phyloP scores from a whole-genome alignment of 495 filamentous ascomycete species.

The Recurvomyces mirabilis region DNA sequence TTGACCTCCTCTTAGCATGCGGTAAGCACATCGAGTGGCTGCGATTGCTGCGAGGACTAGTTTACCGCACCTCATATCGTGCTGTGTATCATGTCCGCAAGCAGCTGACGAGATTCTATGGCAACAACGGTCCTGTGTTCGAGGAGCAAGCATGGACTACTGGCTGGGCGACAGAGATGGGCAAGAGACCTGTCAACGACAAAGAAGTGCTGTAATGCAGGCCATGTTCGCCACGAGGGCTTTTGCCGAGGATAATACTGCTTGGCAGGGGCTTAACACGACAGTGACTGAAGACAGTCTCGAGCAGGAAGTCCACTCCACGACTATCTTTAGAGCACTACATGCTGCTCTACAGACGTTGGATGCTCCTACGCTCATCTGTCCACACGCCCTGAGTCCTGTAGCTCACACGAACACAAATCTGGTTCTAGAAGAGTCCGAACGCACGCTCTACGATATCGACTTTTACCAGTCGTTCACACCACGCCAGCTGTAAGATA shows the following conservation, averaged over 20 bases:
- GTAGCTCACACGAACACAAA: not conserved
- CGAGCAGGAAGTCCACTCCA: too few relatives aligned
- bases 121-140: not conserved
- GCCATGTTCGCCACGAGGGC: too few relatives aligned
- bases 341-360: not conserved
- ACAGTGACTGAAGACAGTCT: too few relatives aligned
- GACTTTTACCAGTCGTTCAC: too few relatives aligned
- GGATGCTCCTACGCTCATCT: not conserved
- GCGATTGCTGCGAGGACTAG: not conserved
- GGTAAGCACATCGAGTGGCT: not conserved
- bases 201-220: too few relatives aligned
- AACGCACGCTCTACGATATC: not conserved
- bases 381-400: not conserved
- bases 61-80: not conserved
- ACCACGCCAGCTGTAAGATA: too few relatives aligned
- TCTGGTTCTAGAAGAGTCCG: not conserved
- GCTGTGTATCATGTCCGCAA: not conserved
- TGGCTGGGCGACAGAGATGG: not conserved
- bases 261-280: too few relatives aligned
- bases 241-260: too few relatives aligned
- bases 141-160: too few relatives aligned
- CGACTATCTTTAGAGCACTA: not conserved
- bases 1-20: not conserved
- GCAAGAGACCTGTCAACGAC: too few relatives aligned
- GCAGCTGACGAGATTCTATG: not conserved